These are phyloP conservation scores for Alliaria petiolata DNA, from an alignment of 345 rosid genomes.

Conservation along the genomic window DNA sequence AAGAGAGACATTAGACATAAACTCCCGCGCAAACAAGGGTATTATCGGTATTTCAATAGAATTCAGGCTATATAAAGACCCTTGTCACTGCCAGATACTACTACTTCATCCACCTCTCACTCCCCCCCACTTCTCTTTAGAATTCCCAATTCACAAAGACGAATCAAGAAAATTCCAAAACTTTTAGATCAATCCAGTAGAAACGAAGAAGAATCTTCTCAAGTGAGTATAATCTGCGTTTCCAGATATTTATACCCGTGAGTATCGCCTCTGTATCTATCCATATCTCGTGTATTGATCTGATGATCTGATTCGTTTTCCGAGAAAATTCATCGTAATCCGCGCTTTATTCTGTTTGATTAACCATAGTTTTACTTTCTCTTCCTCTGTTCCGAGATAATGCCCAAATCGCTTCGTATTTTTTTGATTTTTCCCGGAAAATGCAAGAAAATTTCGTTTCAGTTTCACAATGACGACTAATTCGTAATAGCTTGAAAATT, in stretches of 20 bases:
- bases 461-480: background rate
- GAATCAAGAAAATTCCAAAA: background rate
- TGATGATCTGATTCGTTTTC: background rate
- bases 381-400: no score
- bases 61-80: constrained; percentile 13
- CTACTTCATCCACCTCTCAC: background rate
- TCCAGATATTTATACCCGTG: background rate
- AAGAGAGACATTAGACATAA: background rate
- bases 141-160: background rate
- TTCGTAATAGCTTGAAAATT: background rate
- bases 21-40: constrained; percentile 23
- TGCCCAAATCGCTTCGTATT: background rate
- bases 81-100: background rate
- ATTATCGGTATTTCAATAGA: background rate
- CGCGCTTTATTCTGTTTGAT: background rate
- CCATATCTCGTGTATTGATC: background rate
- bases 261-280: constrained; percentile 1
- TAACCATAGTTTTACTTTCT: no score
- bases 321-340: background rate
- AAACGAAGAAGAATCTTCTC: background rate
- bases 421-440: background rate
- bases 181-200: background rate
- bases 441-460: background rate
- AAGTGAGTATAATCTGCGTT: background rate
- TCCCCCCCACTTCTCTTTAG: background rate